Evolutionary conservation across 192 early-diverging fungal species (phyloP), one percentile per base, ranked within the genome.

Genomic region (Coemansia sp.): DNA sequence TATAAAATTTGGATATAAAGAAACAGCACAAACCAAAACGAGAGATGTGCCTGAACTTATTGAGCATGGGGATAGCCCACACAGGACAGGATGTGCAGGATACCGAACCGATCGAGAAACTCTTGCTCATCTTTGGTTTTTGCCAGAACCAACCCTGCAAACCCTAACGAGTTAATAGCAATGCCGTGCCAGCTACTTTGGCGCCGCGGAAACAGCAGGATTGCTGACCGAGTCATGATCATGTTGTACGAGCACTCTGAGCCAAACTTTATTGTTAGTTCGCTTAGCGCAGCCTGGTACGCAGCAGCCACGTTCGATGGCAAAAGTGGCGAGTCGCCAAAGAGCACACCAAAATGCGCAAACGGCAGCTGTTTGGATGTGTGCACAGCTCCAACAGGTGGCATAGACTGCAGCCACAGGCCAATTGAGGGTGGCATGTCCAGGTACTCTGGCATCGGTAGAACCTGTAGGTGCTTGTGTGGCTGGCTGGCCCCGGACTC

Each of bases 381-480:
- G 29, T 19, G 14, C 53, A 71, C 65, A 3, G 21, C 17, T n/a
- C 60, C 67, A 4, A 15, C 45, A 43, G 53, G 54, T 2, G 65
- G 60, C n/a, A 22, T 25, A 6, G 64, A 70, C 14, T 47, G 56
- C 22, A 64, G 51, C 74, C 72, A 77, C 11, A 73, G 57, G 7
- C 58, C n/a, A 29, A 65, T 32, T 3, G 62, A 54, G 15, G 72
- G 72, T 15, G 70, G 68, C 25, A 45, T 15, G 12, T 29, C 62
- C 70, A 70, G 52, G 54, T 59, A 64, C 32, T 63, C 56, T 10
- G 73, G 73, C 73, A 84, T 75, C 15, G 86, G 86, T 47, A 89
- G 62, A 17, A 88, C 25, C 75, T 89, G 88, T n/a, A 87, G 22
- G 50, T 89, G 88, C 57, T 88, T 88, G 69, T 89, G 88, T 15